phyloP scores from a whole-genome alignment of 352 stramenopile genomes.

The Ophiocytium majus region DNA sequence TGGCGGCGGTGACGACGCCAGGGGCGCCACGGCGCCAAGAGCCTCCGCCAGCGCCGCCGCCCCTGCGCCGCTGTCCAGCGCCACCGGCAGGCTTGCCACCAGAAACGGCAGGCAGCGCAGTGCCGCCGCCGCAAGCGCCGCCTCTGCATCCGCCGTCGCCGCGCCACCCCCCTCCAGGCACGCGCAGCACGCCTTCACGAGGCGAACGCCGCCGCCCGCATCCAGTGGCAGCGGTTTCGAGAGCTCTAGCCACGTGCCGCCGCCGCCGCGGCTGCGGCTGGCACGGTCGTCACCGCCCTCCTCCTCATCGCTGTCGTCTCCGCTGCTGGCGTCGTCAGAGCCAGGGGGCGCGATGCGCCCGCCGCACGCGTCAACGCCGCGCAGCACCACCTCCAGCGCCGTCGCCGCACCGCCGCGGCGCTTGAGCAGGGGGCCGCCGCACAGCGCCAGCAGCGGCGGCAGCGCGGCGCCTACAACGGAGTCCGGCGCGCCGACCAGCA shows the following conservation, averaged over 20 bases:
- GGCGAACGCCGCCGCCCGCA: not conserved
- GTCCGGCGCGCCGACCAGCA: not conserved
- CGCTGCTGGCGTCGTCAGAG: not conserved
- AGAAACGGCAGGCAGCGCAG: conserved; percentile 39
- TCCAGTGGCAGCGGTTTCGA: not conserved
- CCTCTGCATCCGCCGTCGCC: conserved; percentile 2
- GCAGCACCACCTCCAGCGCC: conserved; percentile 42
- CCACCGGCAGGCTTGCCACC: conserved; percentile 19
- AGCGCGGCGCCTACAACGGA: not conserved
- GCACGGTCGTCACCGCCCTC: not conserved
- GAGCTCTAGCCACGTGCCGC: too few species aligned
- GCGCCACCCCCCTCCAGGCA: not conserved
- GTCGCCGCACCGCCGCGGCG: conserved; percentile 16
- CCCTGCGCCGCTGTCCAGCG: not conserved
- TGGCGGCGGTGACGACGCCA: not conserved
- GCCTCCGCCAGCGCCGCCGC: not conserved
- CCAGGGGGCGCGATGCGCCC: conserved; percentile 25
- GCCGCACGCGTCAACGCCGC: conserved; percentile 35
- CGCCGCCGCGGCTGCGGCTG: not conserved
- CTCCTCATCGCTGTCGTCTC: not conserved
- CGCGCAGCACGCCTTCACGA: not conserved
- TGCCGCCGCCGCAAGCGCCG: conserved; percentile 1
- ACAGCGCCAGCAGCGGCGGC: conserved; percentile 30
- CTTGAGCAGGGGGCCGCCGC: conserved; percentile 25
- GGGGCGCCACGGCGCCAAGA: not conserved